Conservation (phyloP, 2,329 filamentous ascomycete species). For the Calonectria multiphialidica region DNA sequence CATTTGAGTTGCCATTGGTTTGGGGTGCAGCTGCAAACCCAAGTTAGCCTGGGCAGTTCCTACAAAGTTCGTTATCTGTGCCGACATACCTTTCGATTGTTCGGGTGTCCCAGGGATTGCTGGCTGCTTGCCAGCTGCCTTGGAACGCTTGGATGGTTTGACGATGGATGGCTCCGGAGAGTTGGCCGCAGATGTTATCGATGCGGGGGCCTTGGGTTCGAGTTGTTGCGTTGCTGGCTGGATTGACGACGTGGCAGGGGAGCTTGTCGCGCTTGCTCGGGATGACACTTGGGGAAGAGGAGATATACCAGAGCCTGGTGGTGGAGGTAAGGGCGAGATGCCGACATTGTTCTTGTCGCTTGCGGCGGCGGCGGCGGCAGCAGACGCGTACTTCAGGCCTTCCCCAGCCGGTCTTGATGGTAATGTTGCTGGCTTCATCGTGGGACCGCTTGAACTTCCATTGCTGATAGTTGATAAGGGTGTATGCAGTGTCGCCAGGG, state of each 20-base stretch:
- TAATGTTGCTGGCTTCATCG: conserved; percentile 93
- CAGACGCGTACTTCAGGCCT: conserved; percentile 95
- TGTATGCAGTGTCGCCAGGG: conserved; percentile 88
- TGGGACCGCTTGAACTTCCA: conserved; percentile 64
- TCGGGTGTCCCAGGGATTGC: conserved; percentile 57
- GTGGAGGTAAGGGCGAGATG: conserved; percentile 92
- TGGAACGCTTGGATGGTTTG: conserved; percentile 54
- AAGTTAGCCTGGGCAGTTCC: conserved; percentile 18
- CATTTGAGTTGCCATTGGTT: conserved; percentile 66
- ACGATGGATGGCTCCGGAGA: conserved; percentile 40
- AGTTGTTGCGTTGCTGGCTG: conserved; percentile 58
- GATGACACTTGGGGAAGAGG: conserved; percentile 64
- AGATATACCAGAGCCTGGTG: conserved; percentile 70
- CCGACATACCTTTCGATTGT: conserved; percentile 57
- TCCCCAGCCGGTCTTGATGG: conserved; percentile 89
- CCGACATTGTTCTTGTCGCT: conserved; percentile 90
- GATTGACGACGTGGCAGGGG: conserved; percentile 61
- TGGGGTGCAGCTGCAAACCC: conserved; percentile 49
- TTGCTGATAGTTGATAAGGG: conserved; percentile 73
- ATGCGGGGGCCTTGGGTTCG: conserved; percentile 47
- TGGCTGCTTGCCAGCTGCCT: conserved; percentile 58
- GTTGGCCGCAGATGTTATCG: conserved; percentile 41
- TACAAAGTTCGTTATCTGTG: neutral
- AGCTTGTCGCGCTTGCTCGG: conserved; percentile 67
- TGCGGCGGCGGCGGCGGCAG: conserved; percentile 91